Evolutionary conservation across 345 rosid species (phyloP), one percentile per base, ranked within the genome.

Genomic region (Brassica carinata): DNA sequence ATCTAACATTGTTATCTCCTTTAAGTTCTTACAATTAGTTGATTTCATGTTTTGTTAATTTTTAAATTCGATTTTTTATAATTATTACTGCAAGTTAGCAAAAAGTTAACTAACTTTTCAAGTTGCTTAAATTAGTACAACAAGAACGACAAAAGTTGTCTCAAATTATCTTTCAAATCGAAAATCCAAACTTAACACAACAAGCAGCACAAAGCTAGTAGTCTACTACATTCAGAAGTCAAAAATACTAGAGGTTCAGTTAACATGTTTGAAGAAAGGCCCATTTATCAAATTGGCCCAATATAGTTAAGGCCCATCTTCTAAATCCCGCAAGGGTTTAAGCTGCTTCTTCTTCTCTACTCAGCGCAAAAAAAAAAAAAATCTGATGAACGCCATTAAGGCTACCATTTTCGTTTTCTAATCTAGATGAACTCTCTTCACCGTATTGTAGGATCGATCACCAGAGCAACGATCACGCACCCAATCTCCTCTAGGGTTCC

Each of bases 341-440:
- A 53, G 18, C 58, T 53, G 6, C 57, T 51, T 51, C 57, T 51
- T 29, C 31, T 29, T 40, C 57, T 14, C 57, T 43, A 11, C n/a
- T 43, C 53, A 43, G 53, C 14, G 26, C 26, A 23, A 23, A 23
- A 23, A 43, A 43, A 43, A 27, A 3, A 43, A 43, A 43, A 2
- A 38, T 38, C 45, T 38, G 45, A 38, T 38, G 11, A 38, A 38
- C 45, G 45, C 40, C 40, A 36, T 23, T 23, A 23, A 23, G 26
- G 26, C 11, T 38, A 38, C 45, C 45, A 38, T 38, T 38, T 11
- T 43, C 51, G 51, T 43, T 43, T 43, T 43, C 51, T 43, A 43
- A 43, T 43, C n/a, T n/a, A 75, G 65, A 87, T 87, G 90, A 84
- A 75, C 8, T 29, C 83, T 45, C 81, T 87, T 61, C 85, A 75